phyloP scores from a whole-genome alignment of 305 asterid species.

The Solanum hybrid region DNA sequence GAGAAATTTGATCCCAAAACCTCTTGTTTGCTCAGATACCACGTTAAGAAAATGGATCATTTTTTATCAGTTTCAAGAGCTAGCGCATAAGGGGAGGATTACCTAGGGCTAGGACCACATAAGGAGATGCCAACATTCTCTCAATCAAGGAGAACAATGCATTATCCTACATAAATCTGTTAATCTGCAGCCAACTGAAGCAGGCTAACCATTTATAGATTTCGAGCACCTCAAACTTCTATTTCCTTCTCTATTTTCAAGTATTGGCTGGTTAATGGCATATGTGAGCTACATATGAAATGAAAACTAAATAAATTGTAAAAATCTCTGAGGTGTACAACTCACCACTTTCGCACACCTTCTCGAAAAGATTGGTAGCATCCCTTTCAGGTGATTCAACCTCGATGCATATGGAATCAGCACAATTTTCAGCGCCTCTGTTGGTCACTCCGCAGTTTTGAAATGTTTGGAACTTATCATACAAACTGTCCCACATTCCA shows the following conservation, averaged over 20 bases:
- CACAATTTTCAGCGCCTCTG: slow-evolving; percentile 28
- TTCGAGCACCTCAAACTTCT: background rate
- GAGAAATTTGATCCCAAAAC: background rate
- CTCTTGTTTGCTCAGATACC: background rate
- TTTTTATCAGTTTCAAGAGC: background rate
- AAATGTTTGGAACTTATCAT: slow-evolving; percentile 43
- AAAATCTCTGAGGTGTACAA: background rate
- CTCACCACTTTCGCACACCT: slow-evolving; percentile 39
- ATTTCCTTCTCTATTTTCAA: background rate
- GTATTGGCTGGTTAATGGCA: background rate
- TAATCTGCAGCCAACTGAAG: background rate
- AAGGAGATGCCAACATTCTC: background rate
- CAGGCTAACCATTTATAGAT: background rate
- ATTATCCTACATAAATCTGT: background rate
- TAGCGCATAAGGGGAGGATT: background rate
- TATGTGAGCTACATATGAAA: background rate
- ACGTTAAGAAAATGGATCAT: background rate
- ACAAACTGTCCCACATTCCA: slow-evolving; percentile 72
- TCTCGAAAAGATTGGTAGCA: slow-evolving; percentile 22
- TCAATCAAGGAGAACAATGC: background rate
- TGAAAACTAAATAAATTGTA: background rate
- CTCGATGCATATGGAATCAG: slow-evolving; percentile 44
- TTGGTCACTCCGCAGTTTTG: slow-evolving; percentile 26
- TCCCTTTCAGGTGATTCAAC: slow-evolving; percentile 51
- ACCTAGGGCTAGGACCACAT: background rate